Base-by-base conservation (phyloP, 148 eudicot genomes). In the Rheum nobile region DNA sequence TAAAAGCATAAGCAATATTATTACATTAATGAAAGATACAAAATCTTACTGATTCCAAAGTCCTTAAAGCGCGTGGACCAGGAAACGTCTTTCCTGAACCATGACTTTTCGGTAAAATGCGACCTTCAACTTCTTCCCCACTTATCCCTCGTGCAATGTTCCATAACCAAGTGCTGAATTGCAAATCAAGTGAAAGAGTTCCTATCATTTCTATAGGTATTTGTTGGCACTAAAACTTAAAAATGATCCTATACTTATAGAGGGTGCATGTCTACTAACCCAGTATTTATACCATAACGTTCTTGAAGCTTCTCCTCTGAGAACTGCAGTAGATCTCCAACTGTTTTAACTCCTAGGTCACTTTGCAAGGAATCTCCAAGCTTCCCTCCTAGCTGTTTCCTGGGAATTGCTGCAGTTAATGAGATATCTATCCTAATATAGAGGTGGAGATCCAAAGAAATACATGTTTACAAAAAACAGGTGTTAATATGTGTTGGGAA, bases 381-480 rank as follows among this genome's bases (percentile, higher is more conserved):
- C 86, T 93, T 93, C 72, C 98, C 98, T 32, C 98, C 98, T 61
- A 93, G 95, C 74, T 93, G 98, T 76, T 93, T 93, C 98, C 98
- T 93, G 84, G 50, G 78, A 50, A 80, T 67, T 54, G 79, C 22
- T 1, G n/a, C 41, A 65, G 41, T 31, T 16, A 61, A 61, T 4
- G 28, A 31, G 7, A 65, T 29, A 65, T 31, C 41, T 11, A 65
- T 65, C 70, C 21, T 65, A 16, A 65, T n/a, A 65, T 34, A 65
- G 22, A 65, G 32, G 39, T 7, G 38, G 29, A 4, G 70, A 17
- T 32, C 10, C 22, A 32, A 16, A 29, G 31, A 26, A 26, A 57
- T n/a, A 26, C 32, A 52, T 47, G 37, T 43, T 8, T 19, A 54
- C 12, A n/a, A 54, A 72, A 47, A 2, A 24, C 2, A 52, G 24